Percentiles rank a stretch among this genome's conserved stretches.
Evolutionary conservation across 2,329 filamentous ascomycete species (phyloP).

Genomic region (Seiridium unicorne): DNA sequence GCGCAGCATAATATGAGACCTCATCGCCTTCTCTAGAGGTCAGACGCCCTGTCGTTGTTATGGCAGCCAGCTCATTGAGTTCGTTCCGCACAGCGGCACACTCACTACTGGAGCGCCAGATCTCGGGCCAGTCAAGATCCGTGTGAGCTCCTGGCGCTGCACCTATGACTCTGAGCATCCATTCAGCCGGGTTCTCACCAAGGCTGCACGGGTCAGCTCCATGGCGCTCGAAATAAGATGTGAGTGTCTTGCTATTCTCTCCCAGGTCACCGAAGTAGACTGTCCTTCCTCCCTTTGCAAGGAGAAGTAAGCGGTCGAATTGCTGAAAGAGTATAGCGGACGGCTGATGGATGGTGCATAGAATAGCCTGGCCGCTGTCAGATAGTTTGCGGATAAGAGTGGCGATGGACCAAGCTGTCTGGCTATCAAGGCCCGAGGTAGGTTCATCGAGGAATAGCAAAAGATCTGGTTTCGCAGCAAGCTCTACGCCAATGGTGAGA

Average conservation of each 20-base stretch:
- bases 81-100: slow-evolving; percentile 55
- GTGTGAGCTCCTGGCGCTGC: slow-evolving; percentile 45
- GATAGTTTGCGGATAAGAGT: slow-evolving; percentile 65
- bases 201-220: slow-evolving; percentile 49
- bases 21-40: background rate
- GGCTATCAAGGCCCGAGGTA: slow-evolving; percentile 72
- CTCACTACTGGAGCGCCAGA: slow-evolving; percentile 41
- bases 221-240: slow-evolving; percentile 57
- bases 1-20: slow-evolving; percentile 63
- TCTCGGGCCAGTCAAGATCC: slow-evolving; percentile 64
- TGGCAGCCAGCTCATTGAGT: slow-evolving; percentile 25
- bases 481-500: slow-evolving; percentile 71
- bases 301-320: slow-evolving; percentile 52
- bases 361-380: slow-evolving; percentile 36
- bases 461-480: slow-evolving; percentile 70
- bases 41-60: too few relatives aligned
- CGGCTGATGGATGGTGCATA: slow-evolving; percentile 45
- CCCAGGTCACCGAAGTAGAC: slow-evolving; percentile 59
- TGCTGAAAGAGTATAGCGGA: slow-evolving; percentile 36
- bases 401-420: slow-evolving; percentile 71
- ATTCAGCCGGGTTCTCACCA: slow-evolving; percentile 63
- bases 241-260: slow-evolving; percentile 42
- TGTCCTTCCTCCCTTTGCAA: slow-evolving; percentile 51
- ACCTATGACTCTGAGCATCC: slow-evolving; percentile 48
- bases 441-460: slow-evolving; percentile 77